Percentiles rank a stretch among this genome's conserved stretches.
Evolutionary conservation across 192 early-diverging fungal species (phyloP).

Genomic region (Podila epicladia): DNA sequence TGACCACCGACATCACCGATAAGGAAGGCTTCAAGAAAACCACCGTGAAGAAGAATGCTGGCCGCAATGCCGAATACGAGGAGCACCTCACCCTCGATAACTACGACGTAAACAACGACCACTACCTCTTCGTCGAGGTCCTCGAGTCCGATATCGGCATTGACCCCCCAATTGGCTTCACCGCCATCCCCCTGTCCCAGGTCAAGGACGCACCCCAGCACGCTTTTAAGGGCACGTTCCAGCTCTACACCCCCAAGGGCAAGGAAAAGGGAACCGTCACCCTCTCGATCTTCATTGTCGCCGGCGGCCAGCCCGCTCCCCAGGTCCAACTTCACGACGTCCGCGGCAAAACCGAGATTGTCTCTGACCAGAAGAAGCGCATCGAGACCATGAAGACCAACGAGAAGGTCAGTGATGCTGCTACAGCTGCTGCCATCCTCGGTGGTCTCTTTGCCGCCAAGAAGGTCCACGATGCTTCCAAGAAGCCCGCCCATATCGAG

Average conservation of each 20-base stretch:
- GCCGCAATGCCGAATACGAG: neutral
- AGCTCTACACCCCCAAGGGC: conserved; percentile 6
- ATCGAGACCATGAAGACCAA: conserved; percentile 1
- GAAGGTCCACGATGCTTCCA: neutral
- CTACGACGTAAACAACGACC: neutral
- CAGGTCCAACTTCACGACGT: no score
- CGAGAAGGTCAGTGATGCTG: neutral
- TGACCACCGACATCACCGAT: neutral
- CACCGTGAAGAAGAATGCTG: neutral
- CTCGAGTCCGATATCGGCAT: neutral
- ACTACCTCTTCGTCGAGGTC: conserved; percentile 5
- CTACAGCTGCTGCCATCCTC: neutral
- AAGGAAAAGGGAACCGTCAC: neutral
- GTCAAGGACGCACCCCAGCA: neutral
- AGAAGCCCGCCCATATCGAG: neutral
- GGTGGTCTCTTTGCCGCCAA: neutral
- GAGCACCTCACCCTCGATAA: neutral
- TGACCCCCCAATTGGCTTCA: conserved; percentile 1
- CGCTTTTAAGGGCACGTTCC: neutral
- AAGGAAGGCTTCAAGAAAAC: neutral
- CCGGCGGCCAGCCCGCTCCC: neutral
- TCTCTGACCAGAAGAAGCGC: neutral
- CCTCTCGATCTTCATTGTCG: neutral
- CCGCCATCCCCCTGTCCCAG: neutral
- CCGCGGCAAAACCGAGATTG: no score